Base-by-base conservation (phyloP, 805 yeast genomes). In the Yueomyces sp. region DNA sequence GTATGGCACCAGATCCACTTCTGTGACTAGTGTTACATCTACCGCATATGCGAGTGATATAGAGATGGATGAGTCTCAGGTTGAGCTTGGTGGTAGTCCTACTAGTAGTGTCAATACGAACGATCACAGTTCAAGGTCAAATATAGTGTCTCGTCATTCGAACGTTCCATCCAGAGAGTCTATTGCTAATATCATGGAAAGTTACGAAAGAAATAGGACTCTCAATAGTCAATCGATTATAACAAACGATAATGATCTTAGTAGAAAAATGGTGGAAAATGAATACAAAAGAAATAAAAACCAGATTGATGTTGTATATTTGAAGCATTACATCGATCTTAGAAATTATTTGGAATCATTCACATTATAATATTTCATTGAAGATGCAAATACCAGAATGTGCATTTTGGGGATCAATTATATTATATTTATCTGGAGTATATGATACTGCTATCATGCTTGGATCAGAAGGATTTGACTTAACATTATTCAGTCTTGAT, bases 281-380 rank as follows among this genome's bases (percentile, higher is more conserved):
- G 53, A 52, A 19, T 59, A 52, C 39, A 37, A 42, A 6, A 26
- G 45, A n/a, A 47, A 40, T 28, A 59, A 52, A 41, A 47, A 45
- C 26, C 49, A 44, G 4, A 38, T 59, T 28, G 32, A 52, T 8
- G 42, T 45, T 5, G 40, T 45, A 12, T 57, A 58, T 42, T 38
- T 57, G 11, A 46, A 47, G 41, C 51, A 59, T 36, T 60, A 57
- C 43, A 50, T 47, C 40, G 50, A 44, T 11, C 44, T 59, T 19
- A 51, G 59, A 34, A 47, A 50, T 28, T 59, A 47, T 40, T 49
- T 50, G 41, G 62, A 60, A 40, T 42, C 57, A n/a, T 60, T 60
- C 40, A 51, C 57, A 3, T 38, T 55, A 40, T 53, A 46, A 2
- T n/a, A 26, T 7, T n/a, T 43, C 26, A 37, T 36, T 26, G 40